Evolutionary conservation across 1,284 basidiomycete genomes (phyloP).

Genomic region (Rhodotorula sp.): DNA sequence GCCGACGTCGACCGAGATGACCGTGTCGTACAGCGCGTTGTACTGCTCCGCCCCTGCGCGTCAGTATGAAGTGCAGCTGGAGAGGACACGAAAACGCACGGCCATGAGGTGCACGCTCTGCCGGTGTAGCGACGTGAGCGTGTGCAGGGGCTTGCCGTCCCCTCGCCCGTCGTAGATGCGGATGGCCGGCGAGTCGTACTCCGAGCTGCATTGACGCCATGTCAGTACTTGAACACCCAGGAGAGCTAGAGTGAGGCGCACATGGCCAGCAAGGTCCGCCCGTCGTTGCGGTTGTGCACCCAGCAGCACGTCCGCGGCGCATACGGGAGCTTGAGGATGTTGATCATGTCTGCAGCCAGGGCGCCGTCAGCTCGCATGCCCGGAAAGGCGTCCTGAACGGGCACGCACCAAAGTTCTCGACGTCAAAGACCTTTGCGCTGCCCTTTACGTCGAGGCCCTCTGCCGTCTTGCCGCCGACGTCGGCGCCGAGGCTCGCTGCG

Average conservation of each 20-base stretch:
- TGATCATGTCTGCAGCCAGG: constrained; percentile 82
- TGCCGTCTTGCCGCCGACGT: constrained; percentile 52
- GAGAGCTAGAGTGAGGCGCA: constrained; percentile 53
- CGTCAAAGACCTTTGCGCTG: constrained; percentile 89
- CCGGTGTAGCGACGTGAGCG: constrained; percentile 74
- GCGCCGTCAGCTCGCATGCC: background rate
- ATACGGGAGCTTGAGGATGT: constrained; percentile 87
- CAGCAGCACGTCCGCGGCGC: constrained; percentile 85
- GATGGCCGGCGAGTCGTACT: constrained; percentile 71
- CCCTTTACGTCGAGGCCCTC: constrained; percentile 67
- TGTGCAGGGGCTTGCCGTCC: constrained; percentile 71
- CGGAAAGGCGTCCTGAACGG: rapidly evolving
- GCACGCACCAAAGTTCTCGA: constrained; percentile 84
- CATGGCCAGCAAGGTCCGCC: constrained; percentile 84
- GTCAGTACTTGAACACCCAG: background rate
- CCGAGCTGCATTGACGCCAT: constrained; percentile 61
- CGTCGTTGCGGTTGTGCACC: constrained; percentile 86
- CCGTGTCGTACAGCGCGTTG: constrained; percentile 83
- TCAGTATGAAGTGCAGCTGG: constrained; percentile 59
- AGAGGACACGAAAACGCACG: constrained; percentile 57
- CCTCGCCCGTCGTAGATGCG: constrained; percentile 91
- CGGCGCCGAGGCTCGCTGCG: constrained; percentile 68
- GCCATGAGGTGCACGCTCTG: constrained; percentile 81
- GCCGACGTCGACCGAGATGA: constrained; percentile 89
- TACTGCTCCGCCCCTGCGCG: constrained; percentile 60